Conservation (phyloP, 495 filamentous ascomycete genomes). For the Penicillium cataractarum region DNA sequence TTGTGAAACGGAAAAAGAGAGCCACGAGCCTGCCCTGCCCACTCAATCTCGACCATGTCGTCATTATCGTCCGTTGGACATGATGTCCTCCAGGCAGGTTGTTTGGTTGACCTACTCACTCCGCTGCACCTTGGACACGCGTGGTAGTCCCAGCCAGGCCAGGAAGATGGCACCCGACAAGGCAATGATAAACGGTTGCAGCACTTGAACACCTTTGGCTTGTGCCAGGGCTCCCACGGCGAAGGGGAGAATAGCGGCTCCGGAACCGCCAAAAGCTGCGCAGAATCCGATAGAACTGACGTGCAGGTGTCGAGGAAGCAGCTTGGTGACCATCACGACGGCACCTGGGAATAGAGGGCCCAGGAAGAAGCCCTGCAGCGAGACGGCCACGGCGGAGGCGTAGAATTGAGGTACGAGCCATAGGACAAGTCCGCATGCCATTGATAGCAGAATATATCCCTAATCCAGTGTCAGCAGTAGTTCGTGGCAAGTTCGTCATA, state of each 20-base stretch:
- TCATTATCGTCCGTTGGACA: background rate
- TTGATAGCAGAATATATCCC: conserved; percentile 55
- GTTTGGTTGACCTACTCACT: conserved; percentile 16
- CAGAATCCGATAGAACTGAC: conserved; percentile 83
- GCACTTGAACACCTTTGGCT: conserved; percentile 72
- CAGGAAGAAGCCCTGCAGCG: conserved; percentile 72
- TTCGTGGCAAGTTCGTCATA: background rate
- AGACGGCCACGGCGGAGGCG: conserved; percentile 69
- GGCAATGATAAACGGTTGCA: conserved; percentile 77
- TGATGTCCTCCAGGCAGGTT: background rate
- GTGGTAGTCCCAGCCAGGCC: conserved; percentile 56
- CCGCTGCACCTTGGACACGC: conserved; percentile 25
- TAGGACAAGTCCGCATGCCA: conserved; percentile 62
- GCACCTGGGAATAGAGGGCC: conserved; percentile 72
- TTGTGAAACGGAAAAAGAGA: background rate
- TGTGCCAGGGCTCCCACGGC: conserved; percentile 84
- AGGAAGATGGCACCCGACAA: conserved; percentile 61
- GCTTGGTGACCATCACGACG: conserved; percentile 78
- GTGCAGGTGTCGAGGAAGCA: conserved; percentile 76
- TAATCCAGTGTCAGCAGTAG: conserved; percentile 6
- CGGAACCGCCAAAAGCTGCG: conserved; percentile 77
- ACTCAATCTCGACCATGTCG: background rate
- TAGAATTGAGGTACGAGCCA: conserved; percentile 75
- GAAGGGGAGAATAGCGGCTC: conserved; percentile 82
- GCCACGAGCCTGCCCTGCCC: background rate